Percentiles rank a stretch among this genome's conserved stretches.
phyloP scores from a whole-genome alignment of 148 eudicot genomes.

The Fagopyrum esculentum region DNA sequence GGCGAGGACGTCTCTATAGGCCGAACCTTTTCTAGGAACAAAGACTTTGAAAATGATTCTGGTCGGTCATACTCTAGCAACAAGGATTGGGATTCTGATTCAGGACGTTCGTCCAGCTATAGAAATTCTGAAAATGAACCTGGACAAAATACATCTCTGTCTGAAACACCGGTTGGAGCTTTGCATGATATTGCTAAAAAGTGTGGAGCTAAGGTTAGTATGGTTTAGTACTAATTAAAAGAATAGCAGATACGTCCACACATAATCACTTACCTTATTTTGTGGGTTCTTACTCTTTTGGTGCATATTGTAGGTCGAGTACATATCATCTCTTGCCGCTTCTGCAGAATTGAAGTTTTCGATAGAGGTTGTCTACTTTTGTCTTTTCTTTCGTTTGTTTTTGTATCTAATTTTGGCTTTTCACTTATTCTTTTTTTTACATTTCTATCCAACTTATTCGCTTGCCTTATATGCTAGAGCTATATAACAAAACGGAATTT shows the following conservation, averaged over 20 bases:
- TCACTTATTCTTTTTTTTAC: not conserved
- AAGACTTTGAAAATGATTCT: constrained; percentile 40
- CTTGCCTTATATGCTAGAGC: not conserved
- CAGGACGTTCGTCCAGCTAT: constrained; percentile 48
- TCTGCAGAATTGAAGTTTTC: constrained; percentile 54
- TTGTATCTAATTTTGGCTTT: not conserved
- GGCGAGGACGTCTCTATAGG: constrained; percentile 51
- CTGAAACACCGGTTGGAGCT: constrained; percentile 63
- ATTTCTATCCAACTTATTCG: not conserved
- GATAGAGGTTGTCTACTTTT: constrained; percentile 43
- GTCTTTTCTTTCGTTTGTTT: not conserved
- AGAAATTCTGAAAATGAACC: constrained; percentile 52
- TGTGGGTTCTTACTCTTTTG: constrained; percentile 3
- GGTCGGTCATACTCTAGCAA: constrained; percentile 45
- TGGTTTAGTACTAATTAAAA: not conserved
- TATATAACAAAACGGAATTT: too few relatives aligned
- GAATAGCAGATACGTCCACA: not conserved
- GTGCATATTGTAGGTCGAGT: constrained; percentile 57
- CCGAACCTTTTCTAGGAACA: constrained; percentile 36
- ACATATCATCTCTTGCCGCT: constrained; percentile 46
- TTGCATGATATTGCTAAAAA: constrained; percentile 77
- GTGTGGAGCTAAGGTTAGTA: constrained; percentile 79
- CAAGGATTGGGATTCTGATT: constrained; percentile 51
- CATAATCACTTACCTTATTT: not conserved
- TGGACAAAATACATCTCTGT: constrained; percentile 34